Evolutionary conservation across 2,329 filamentous ascomycete genomes (phyloP), one percentile per base, ranked within the genome.

Genomic region (Alternaria arbusti): DNA sequence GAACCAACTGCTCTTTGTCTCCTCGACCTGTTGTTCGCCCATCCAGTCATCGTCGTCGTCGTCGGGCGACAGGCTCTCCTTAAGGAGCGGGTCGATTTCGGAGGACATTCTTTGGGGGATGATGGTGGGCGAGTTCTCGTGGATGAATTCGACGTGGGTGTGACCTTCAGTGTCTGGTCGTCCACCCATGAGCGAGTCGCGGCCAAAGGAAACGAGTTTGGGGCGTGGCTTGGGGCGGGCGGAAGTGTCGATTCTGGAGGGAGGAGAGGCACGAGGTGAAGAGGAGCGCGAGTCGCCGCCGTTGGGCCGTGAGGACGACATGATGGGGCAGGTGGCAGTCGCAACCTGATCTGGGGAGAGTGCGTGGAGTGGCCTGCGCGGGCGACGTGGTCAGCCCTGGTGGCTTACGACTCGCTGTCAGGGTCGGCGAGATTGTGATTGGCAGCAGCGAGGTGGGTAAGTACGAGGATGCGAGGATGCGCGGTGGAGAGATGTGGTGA

Each of bases 1-100:
- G 80, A 97, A 97, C 89, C 90, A 93, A 49, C 90, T 84, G 79
- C 91, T 94, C 85, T 94, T 97, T 23, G 91, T 90, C 64, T 87
- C 85, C 73, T 93, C 84, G 15, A 82, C 80, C 65, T 86, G 82
- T 6, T 83, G 77, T 50, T 75, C 74, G 46, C 80, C 79, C 49
- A 82, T 78, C 71, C 83, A 82, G 67, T 79, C 76, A 65, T 80
- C 77, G 23, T 68, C 72, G 4, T 68, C 72, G n/a, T 67, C 74
- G 22, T 71, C 55, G 11, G 78, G 78, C 13, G 77, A 78, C 47
- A 77, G 49, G 47, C 73, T 68, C 67, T 74, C 72, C 70, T 80
- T 79, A 55, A 77, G 67, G 43, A 76, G 66, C 15, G 73, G 68
- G 54, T 78, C 74, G 32, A 70, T 66, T 47, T 81, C 78, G 43